Percentiles rank a stretch among this genome's conserved stretches.
These are phyloP conservation scores for Thelonectria blattea DNA, from an alignment of 2,329 filamentous ascomycete genomes.

Conservation along the genomic window DNA sequence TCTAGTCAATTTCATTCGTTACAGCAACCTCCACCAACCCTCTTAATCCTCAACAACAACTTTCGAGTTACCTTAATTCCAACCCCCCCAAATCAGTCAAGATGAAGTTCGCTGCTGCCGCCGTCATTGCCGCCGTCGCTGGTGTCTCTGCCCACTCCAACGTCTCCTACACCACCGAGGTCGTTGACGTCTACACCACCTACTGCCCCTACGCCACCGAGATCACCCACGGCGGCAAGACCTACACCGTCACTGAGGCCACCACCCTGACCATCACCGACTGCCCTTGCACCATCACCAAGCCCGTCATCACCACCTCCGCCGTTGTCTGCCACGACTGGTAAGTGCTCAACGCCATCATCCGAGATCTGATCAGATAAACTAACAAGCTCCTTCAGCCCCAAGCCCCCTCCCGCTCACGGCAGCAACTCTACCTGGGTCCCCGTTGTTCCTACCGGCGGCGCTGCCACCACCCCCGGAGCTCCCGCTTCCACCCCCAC, in stretches of 20 bases:
- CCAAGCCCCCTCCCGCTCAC: conserved; percentile 10
- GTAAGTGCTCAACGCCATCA: conserved; percentile 43
- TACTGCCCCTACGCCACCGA: conserved; percentile 73
- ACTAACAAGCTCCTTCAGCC: conserved; percentile 7
- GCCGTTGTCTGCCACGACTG: conserved; percentile 61
- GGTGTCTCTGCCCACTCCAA: conserved; percentile 52
- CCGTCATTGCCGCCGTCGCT: conserved; percentile 58
- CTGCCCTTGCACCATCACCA: conserved; percentile 73
- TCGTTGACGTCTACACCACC: conserved; percentile 70
- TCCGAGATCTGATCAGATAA: neutral
- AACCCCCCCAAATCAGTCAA: conserved; percentile 56
- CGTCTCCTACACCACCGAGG: conserved; percentile 67
- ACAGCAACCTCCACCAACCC: conserved; percentile 34
- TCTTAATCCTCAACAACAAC: conserved; percentile 41
- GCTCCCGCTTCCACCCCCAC: conserved; percentile 39
- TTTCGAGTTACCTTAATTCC: conserved; percentile 48
- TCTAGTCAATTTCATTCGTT: conserved; percentile 41
- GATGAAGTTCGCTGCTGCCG: conserved; percentile 68
- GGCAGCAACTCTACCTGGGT: conserved; percentile 16
- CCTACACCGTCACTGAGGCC: conserved; percentile 73
- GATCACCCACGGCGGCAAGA: conserved; percentile 67
- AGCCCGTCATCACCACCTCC: conserved; percentile 60
- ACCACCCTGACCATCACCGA: conserved; percentile 74
- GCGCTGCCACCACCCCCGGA: conserved; percentile 17
- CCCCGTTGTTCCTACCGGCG: conserved; percentile 28